Evolutionary conservation across 2,329 filamentous ascomycete species (phyloP).

Genomic region (Ilyonectria robusta): DNA sequence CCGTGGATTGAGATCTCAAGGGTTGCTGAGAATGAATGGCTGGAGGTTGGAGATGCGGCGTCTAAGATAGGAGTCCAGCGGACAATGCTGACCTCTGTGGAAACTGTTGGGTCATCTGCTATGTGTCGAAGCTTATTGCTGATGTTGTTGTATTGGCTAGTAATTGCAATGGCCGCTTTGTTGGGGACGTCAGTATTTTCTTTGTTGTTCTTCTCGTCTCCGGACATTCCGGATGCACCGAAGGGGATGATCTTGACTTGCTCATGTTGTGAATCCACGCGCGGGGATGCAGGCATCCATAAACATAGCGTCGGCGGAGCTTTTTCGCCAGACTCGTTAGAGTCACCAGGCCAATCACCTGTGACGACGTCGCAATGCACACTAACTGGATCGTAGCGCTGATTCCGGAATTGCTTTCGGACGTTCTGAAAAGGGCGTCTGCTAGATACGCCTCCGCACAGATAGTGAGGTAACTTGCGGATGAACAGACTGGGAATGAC

Average conservation of each 20-base stretch:
- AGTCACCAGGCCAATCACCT: conserved; percentile 3
- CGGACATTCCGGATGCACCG: neutral
- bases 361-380: conserved; percentile 15
- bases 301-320: neutral
- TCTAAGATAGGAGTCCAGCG: neutral
- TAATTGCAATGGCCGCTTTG: conserved; percentile 1
- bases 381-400: conserved; percentile 21
- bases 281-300: conserved; percentile 2
- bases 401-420: conserved; percentile 25
- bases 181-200: neutral
- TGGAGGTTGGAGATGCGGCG: neutral
- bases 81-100: neutral
- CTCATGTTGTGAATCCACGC: neutral
- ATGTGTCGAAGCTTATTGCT: conserved; percentile 16
- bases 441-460: neutral
- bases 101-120: neutral
- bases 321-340: neutral
- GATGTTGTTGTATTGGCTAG: conserved; percentile 17
- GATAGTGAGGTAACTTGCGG: neutral
- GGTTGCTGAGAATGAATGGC: neutral
- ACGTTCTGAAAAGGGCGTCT: conserved; percentile 17
- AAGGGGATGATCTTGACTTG: neutral
- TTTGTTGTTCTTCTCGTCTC: neutral
- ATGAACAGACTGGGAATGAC: conserved; percentile 24
- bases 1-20: neutral